phyloP scores from a whole-genome alignment of 108 stramenopile species.

The Cyclotella baltica region DNA sequence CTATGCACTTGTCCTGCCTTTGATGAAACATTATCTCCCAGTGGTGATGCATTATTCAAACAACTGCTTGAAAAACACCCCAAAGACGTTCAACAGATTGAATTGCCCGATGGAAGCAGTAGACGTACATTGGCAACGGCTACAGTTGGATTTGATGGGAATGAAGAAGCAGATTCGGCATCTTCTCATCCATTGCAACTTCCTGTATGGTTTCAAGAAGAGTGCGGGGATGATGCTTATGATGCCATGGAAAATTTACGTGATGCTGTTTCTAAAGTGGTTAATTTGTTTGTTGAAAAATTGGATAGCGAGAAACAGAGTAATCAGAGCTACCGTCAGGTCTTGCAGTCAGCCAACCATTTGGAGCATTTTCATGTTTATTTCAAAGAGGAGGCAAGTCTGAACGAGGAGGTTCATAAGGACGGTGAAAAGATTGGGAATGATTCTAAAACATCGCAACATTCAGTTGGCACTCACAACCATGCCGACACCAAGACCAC shows the following conservation, averaged over 20 bases:
- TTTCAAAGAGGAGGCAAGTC: slow-evolving; percentile 12
- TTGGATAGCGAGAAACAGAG: slow-evolving; percentile 52
- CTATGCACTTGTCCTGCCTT: slow-evolving; percentile 35
- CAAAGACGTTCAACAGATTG: slow-evolving; percentile 24
- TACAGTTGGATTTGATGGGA: slow-evolving; percentile 36
- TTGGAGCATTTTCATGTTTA: slow-evolving; percentile 1
- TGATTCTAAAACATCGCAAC: slow-evolving; percentile 40
- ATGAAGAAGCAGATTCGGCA: neutral
- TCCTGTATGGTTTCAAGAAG: slow-evolving; percentile 39
- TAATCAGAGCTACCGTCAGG: neutral
- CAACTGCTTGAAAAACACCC: slow-evolving; percentile 17
- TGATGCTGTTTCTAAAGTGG: slow-evolving; percentile 65
- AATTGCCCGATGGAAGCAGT: slow-evolving; percentile 29
- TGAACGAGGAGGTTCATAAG: neutral
- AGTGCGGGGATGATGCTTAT: slow-evolving; percentile 58
- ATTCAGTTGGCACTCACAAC: slow-evolving; percentile 74
- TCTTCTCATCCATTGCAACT: slow-evolving; percentile 27
- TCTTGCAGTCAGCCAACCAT: slow-evolving; percentile 3
- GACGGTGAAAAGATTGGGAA: neutral
- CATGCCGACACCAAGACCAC: slow-evolving; percentile 47
- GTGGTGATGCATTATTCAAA: slow-evolving; percentile 5
- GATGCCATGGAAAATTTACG: slow-evolving; percentile 67
- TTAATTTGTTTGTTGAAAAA: slow-evolving; percentile 56
- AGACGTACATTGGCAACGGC: slow-evolving; percentile 47
- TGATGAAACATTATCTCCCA: neutral